A percentile compares a stretch with the other conserved stretches of the same genome.
Conservation (phyloP, 495 filamentous ascomycete genomes). For the Lasiosphaeria hispida region DNA sequence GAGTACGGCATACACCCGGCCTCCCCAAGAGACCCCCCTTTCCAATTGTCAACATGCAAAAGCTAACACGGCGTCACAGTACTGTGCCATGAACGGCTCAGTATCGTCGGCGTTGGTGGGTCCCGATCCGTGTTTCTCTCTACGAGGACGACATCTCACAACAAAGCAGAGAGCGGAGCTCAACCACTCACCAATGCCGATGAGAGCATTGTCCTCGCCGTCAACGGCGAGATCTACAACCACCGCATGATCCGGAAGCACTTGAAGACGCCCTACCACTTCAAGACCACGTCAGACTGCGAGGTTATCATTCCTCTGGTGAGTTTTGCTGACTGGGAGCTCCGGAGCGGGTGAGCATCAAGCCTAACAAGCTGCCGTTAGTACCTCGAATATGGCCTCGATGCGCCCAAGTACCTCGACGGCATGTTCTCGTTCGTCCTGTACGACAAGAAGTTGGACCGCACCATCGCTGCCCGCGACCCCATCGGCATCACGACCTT, state of each 20-base stretch:
- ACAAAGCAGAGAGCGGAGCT: slow-evolving; percentile 74
- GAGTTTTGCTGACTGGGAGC: slow-evolving; percentile 32
- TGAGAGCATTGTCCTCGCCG: slow-evolving; percentile 81
- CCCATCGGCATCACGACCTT: slow-evolving; percentile 97
- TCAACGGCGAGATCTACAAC: slow-evolving; percentile 99
- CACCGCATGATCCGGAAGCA: slow-evolving; percentile 87
- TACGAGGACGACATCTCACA: slow-evolving; percentile 29
- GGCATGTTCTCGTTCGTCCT: slow-evolving; percentile 99
- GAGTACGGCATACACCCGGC: slow-evolving; percentile 54
- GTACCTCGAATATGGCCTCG: slow-evolving; percentile 89
- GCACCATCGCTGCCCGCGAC: slow-evolving; percentile 89
- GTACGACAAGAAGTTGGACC: slow-evolving; percentile 88
- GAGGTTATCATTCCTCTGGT: slow-evolving; percentile 98
- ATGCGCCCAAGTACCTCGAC: slow-evolving; percentile 91
- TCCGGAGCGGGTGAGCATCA: background rate
- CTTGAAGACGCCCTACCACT: slow-evolving; percentile 77
- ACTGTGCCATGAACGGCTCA: slow-evolving; percentile 93
- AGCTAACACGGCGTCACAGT: slow-evolving; percentile 54
- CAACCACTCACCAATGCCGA: slow-evolving; percentile 94
- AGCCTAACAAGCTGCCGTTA: slow-evolving; percentile 34
- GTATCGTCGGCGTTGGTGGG: slow-evolving; percentile 95
- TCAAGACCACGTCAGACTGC: slow-evolving; percentile 97
- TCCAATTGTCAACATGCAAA: slow-evolving; percentile 1
- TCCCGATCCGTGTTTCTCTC: slow-evolving; percentile 28
- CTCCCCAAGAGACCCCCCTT: slow-evolving; percentile 18